Evolutionary conservation across 371 early-diverging fungal genomes (phyloP), one percentile per base, ranked within the genome.

Genomic region (Syncephalastrum monosporum): DNA sequence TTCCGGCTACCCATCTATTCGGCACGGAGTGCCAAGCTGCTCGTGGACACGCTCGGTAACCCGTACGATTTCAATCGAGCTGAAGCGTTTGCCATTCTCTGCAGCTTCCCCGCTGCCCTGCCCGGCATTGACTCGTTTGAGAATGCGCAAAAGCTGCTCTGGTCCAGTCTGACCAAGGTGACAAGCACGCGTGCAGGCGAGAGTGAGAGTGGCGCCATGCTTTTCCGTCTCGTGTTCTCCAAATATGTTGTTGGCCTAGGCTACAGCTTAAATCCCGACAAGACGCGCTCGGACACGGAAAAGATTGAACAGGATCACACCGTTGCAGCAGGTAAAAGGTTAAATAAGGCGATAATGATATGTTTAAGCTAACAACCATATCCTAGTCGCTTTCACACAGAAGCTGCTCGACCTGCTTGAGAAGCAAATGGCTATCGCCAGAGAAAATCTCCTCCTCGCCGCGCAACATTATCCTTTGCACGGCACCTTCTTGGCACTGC

Each of bases 191-290:
- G 91, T 23, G 89, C 92, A 5, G 84, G 84, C 21, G 92, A 93
- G 64, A 89, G 92, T 63, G 91, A 91, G 50, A 84, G 88, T 63
- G 95, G 93, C 19, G 91, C 91, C 12, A 80, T 86, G 66, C 66
- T 93, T 2, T 75, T 93, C 56, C 84, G 91, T 33, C 71, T 91
- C 60, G 65, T 93, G 38, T 93, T 92, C 71, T 77, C 78, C 44
- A 90, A 90, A 61, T 92, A 90, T 67, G 89, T 92, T 2, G 59
- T 81, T 15, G 70, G 69, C 16, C 71, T 84, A 41, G 82, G 84
- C 16, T 71, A 63, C 53, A 64, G 74, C 41, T 56, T 85, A 12
- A 61, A 68, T 16, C 79, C 80, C 8, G 78, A 77, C 43, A 21
- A 33, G 38, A 5, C 38, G 38, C 38, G 38, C 38, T 33, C 38